Base-by-base conservation (phyloP, 148 eudicot species). In the Heliamphora exappendiculata region DNA sequence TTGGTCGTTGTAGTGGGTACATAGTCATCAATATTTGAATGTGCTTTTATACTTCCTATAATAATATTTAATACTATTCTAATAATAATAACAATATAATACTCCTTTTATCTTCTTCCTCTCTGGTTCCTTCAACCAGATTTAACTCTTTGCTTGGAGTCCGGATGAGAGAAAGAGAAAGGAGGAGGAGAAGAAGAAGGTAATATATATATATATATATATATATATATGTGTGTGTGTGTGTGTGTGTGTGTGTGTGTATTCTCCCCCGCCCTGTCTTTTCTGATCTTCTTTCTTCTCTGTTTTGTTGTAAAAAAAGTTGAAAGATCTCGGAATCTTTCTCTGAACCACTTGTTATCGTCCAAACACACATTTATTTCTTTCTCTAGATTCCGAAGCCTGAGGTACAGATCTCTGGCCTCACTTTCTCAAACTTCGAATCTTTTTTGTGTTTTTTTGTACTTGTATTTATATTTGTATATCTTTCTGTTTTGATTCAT, bases 271-370 rank as follows among this genome's bases (percentile, higher is more conserved):
- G 42, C 47, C 49, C 78, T 9, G 14, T 16, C 72, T 44, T 29
- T 78, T 54, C 51, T 67, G 78, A 78, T 78, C 84, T 82, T n/a
- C 70, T 74, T 78, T 31, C 33, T 6, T 44, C 20, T 20, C 67
- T 73, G 24, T 41, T 37, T 67, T 67, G 47, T 22, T 37, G 69
- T 37, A 19, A 65, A 65, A 19, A 65, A 65, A 44, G 58, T 74
- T 29, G 31, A 74, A 79, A 53, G 37, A 50, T 39, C 77, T 68
- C 65, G 45, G 29, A 12, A 63, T 29, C n/a, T n/a, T n/a, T n/a
- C 49, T 44, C 60, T 54, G 69, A 37, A 67, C 41, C 71, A n/a
- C 51, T 39, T 44, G 14, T n/a, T n/a, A n/a, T n/a, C n/a, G n/a
- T 53, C 20, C 72, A 13, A 7, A 4, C 44, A 22, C 51, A 68